phyloP scores from a whole-genome alignment of 352 stramenopile species.

The Pythium chondricola region DNA sequence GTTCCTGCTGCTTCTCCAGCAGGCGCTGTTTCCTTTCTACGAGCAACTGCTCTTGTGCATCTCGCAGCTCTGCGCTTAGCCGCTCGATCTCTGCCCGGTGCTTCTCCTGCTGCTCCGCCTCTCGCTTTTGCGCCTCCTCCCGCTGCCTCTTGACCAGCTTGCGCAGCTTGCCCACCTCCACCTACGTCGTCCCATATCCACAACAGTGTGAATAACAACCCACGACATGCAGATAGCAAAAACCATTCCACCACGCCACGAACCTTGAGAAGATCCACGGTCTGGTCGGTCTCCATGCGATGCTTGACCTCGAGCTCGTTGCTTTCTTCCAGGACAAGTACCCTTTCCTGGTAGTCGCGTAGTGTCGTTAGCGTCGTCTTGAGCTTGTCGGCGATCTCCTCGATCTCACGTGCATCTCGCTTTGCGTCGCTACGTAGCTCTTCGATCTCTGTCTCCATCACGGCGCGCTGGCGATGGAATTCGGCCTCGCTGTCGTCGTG shows the following conservation, averaged over 20 bases:
- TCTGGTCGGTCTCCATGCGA: constrained; percentile 53
- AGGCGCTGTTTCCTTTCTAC: constrained; percentile 46
- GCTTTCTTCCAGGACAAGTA: constrained; percentile 54
- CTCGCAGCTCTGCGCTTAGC: constrained; percentile 33
- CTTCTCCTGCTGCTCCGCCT: constrained; percentile 21
- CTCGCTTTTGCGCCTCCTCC: constrained; percentile 31
- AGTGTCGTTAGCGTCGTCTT: constrained; percentile 31
- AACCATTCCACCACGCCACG: not conserved
- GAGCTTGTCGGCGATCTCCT: constrained; percentile 46
- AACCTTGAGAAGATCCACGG: constrained; percentile 61
- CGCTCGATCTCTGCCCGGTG: constrained; percentile 31
- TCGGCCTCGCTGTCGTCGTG: constrained; percentile 54
- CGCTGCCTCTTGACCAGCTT: constrained; percentile 44
- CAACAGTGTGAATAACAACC: not conserved
- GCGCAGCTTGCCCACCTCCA: constrained; percentile 63
- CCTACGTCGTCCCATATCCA: too few relatives aligned
- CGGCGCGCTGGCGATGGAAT: constrained; percentile 29
- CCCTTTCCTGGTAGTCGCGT: constrained; percentile 46
- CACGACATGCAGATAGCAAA: not conserved
- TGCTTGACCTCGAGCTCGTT: constrained; percentile 44
- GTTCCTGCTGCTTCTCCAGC: constrained; percentile 48
- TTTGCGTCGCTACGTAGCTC: constrained; percentile 41
- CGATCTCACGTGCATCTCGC: constrained; percentile 37
- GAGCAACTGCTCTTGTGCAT: constrained; percentile 48
- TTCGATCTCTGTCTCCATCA: constrained; percentile 42